Evolutionary conservation across 176 grass and related monocot species (phyloP).

Genomic region (Eleusine indica): DNA sequence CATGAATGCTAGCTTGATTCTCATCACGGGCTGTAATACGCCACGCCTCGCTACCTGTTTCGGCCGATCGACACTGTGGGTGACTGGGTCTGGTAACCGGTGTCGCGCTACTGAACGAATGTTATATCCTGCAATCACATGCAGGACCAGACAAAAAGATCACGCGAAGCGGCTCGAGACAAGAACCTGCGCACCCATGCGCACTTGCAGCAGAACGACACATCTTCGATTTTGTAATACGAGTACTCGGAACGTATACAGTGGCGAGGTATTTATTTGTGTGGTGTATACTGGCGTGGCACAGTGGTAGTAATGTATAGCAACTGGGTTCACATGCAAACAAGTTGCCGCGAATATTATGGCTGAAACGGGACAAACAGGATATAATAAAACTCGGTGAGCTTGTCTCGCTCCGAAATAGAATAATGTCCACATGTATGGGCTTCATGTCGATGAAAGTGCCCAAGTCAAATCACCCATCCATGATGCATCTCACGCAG

Average conservation of each 20-base stretch:
- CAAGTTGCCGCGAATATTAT: constrained; percentile 16
- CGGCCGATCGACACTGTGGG: constrained; percentile 6
- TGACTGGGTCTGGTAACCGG: not conserved
- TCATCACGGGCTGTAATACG: not conserved
- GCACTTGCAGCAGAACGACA: not conserved
- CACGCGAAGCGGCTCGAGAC: not conserved
- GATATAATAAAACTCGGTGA: not conserved
- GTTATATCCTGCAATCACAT: not conserved
- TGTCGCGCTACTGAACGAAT: not conserved
- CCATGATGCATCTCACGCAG: not conserved
- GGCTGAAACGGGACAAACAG: not conserved
- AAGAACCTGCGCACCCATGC: not conserved
- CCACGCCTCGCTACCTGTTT: constrained; percentile 21
- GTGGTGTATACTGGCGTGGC: not conserved
- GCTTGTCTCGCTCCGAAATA: not conserved
- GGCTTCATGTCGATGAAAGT: not conserved
- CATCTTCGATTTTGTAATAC: not conserved
- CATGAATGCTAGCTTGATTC: not conserved
- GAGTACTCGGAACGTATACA: not conserved
- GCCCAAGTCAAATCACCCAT: not conserved
- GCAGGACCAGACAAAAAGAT: not conserved
- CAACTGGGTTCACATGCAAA: not conserved
- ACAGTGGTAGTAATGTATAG: not conserved
- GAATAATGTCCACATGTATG: not conserved
- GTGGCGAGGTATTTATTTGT: not conserved